Conservation (phyloP, 78 protist genomes). For the Tieghemostelium lacteum region DNA sequence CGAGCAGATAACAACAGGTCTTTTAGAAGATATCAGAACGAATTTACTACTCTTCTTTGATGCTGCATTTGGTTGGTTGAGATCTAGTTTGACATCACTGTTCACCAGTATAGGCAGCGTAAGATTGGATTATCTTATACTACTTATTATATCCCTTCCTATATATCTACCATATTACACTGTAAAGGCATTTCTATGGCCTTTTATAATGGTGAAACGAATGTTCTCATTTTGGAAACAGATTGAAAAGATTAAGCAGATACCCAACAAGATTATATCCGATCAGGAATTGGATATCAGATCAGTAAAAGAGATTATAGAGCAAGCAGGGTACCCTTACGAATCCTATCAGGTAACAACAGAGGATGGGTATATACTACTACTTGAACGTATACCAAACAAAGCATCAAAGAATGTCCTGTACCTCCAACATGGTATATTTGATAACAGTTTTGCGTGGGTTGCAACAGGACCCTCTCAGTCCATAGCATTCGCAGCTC, state of each 20-base stretch:
- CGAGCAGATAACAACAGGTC: conserved; percentile 69
- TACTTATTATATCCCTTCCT: conserved; percentile 30
- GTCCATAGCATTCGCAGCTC: conserved; percentile 71
- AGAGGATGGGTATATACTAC: conserved; percentile 68
- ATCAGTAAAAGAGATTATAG: conserved; percentile 65
- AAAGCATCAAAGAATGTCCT: conserved; percentile 36
- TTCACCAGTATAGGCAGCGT: conserved; percentile 1
- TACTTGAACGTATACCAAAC: conserved; percentile 66
- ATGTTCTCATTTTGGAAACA: neutral
- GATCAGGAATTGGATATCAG: conserved; percentile 56
- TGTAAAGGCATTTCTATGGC: neutral
- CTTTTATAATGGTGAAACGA: conserved; percentile 2
- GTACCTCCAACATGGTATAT: conserved; percentile 73
- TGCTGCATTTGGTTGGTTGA: conserved; percentile 29
- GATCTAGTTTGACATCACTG: conserved; percentile 8
- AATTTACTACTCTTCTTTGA: conserved; percentile 49
- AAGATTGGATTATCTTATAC: conserved; percentile 1
- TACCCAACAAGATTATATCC: conserved; percentile 42
- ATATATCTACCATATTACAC: conserved; percentile 48
- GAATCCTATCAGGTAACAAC: conserved; percentile 58
- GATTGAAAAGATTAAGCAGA: conserved; percentile 10
- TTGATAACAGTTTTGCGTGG: conserved; percentile 79
- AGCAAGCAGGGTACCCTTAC: conserved; percentile 68
- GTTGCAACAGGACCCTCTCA: conserved; percentile 63
- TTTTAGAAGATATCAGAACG: conserved; percentile 60